Conservation (phyloP, 2,329 filamentous ascomycete species). For the Pseudogymnoascus sp. region DNA sequence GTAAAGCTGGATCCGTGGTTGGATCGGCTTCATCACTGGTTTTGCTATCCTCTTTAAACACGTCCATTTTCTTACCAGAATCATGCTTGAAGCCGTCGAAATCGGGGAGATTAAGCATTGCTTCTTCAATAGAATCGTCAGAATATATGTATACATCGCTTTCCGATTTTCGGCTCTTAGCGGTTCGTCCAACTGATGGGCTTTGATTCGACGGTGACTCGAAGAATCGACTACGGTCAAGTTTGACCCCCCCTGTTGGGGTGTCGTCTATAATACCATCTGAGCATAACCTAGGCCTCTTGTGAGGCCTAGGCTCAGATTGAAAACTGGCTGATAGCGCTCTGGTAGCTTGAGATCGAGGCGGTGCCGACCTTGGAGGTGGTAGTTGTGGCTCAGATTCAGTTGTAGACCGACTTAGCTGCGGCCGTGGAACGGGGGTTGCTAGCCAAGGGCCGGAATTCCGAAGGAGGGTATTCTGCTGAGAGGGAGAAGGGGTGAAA, state of each 20-base stretch:
- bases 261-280: conserved; percentile 32
- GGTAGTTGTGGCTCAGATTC: conserved; percentile 26
- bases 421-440: conserved; percentile 33
- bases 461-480: conserved; percentile 48
- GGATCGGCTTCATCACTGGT: background rate
- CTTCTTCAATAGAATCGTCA: conserved; percentile 43
- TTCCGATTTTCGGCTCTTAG: conserved; percentile 31
- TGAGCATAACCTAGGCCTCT: conserved; percentile 43
- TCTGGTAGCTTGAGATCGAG: conserved; percentile 33
- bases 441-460: conserved; percentile 48
- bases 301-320: conserved; percentile 38
- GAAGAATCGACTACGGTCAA: conserved; percentile 42
- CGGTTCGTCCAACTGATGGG: conserved; percentile 30
- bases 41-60: background rate
- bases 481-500: conserved; percentile 58
- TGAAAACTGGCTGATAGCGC: conserved; percentile 30
- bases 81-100: conserved; percentile 16
- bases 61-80: conserved; percentile 9
- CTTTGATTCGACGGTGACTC: conserved; percentile 28
- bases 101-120: conserved; percentile 38
- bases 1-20: background rate
- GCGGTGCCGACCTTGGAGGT: conserved; percentile 24
- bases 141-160: conserved; percentile 42
- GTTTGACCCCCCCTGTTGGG: conserved; percentile 22
- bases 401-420: conserved; percentile 19